A percentile compares a stretch with the other conserved stretches of the same genome.
phyloP scores from a whole-genome alignment of 768 basidiomycete genomes.

The Clathrus columnatus region DNA sequence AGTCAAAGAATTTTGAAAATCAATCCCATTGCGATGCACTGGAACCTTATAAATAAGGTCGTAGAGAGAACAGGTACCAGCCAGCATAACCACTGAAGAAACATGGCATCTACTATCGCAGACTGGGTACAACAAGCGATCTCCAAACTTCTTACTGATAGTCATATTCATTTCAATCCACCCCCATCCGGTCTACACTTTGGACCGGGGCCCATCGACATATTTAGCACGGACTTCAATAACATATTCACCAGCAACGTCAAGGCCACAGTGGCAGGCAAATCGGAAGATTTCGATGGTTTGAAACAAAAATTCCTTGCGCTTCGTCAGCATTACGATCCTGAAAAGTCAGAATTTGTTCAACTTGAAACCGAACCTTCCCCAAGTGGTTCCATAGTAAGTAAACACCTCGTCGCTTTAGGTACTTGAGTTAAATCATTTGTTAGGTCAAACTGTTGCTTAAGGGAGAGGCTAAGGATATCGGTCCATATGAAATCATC shows the following conservation, averaged over 20 bases:
- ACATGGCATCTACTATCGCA: neutral
- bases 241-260: conserved; percentile 5
- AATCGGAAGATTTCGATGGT: neutral
- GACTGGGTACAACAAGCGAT: neutral
- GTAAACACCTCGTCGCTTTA: neutral
- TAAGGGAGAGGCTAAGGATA: neutral
- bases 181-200: neutral
- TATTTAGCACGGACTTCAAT: conserved; percentile 6
- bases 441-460: neutral
- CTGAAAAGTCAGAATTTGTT: conserved; percentile 4
- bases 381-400: neutral
- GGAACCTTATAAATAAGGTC: too few relatives aligned
- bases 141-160: neutral
- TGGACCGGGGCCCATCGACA: conserved; percentile 8
- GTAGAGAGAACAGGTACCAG: too few relatives aligned
- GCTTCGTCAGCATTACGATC: conserved; percentile 5
- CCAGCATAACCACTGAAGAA: too few relatives aligned
- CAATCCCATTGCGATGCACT: too few relatives aligned
- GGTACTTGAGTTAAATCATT: too few relatives aligned
- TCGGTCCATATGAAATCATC: neutral
- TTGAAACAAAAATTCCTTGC: conserved; percentile 8
- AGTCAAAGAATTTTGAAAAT: too few relatives aligned
- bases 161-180: neutral
- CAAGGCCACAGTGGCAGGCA: neutral
- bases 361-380: neutral